Conservation (phyloP, 2,329 filamentous ascomycete genomes). For the Xylaria sp. region DNA sequence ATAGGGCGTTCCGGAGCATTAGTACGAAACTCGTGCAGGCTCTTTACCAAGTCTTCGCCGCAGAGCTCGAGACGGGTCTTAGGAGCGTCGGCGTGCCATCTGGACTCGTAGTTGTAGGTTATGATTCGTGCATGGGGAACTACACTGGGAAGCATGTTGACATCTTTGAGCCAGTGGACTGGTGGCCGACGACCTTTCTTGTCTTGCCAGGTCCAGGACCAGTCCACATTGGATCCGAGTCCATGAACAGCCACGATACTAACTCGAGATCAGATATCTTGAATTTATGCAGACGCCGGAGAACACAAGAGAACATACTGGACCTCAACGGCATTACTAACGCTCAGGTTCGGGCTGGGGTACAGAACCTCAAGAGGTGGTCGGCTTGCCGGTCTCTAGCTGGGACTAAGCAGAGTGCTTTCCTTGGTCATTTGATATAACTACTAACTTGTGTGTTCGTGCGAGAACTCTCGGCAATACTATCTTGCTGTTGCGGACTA, state of each 20-base stretch:
- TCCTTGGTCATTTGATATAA: neutral
- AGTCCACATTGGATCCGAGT: conserved; percentile 29
- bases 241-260: conserved; percentile 31
- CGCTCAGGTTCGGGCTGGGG: neutral
- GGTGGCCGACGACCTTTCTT: conserved; percentile 4
- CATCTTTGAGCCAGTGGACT: conserved; percentile 35
- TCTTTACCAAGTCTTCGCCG: conserved; percentile 26
- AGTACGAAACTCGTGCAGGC: conserved; percentile 22
- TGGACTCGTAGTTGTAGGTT: conserved; percentile 30
- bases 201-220: conserved; percentile 32
- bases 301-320: conserved; percentile 8
- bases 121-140: conserved; percentile 33
- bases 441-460: conserved; percentile 7
- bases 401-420: neutral
- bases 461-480: conserved; percentile 8
- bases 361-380: conserved; percentile 30
- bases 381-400: conserved; percentile 13
- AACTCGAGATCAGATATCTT: conserved; percentile 2
- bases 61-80: conserved; percentile 31
- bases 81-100: conserved; percentile 25
- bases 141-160: conserved; percentile 32
- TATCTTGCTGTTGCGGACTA: conserved; percentile 1
- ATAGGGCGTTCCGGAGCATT: conserved; percentile 18
- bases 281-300: neutral
- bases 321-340: conserved; percentile 4